Percentiles rank a stretch among this genome's conserved stretches.
Conservation (phyloP, 73 alveolate genomes). For the Uronychia binucleata region DNA sequence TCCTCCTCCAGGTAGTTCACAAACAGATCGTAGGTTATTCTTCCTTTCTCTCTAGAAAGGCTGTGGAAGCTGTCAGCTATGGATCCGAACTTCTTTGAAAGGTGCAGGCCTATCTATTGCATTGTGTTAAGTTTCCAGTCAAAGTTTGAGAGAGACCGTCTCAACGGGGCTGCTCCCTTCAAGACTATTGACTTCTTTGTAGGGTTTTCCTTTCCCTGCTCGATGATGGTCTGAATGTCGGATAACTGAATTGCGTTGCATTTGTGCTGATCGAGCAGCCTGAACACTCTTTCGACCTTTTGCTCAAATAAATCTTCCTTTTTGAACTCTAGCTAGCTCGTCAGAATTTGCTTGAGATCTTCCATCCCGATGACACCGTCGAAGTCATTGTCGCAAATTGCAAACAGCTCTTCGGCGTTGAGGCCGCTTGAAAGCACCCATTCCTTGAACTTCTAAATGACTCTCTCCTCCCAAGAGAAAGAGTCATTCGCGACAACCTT, state of each 20-base stretch:
- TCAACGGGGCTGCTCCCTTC: constrained; percentile 26
- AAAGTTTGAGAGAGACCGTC: constrained; percentile 47
- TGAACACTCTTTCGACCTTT: constrained; percentile 83
- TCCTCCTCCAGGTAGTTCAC: constrained; percentile 64
- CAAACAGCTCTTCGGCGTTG: constrained; percentile 83
- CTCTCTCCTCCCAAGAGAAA: constrained; percentile 88
- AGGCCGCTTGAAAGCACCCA: constrained; percentile 77
- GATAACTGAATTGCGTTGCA: constrained; percentile 70
- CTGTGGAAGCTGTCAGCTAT: constrained; percentile 59
- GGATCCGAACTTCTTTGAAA: constrained; percentile 57
- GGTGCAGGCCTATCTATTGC: constrained; percentile 71
- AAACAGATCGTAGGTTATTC: constrained; percentile 46
- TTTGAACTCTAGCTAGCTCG: constrained; percentile 63
- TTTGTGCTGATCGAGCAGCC: constrained; percentile 78
- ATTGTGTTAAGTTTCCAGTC: constrained; percentile 86
- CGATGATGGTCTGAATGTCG: constrained; percentile 79
- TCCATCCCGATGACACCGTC: constrained; percentile 75
- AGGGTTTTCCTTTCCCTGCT: constrained; percentile 45
- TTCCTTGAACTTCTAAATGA: constrained; percentile 65
- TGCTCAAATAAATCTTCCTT: constrained; percentile 65
- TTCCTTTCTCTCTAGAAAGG: constrained; percentile 54
- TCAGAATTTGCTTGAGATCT: constrained; percentile 73
- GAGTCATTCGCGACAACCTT: constrained; percentile 51
- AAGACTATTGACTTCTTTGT: background rate
- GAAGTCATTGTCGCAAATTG: constrained; percentile 84